Conservation (phyloP, 2,329 filamentous ascomycete genomes). For the Hymenoscyphus infarciens region DNA sequence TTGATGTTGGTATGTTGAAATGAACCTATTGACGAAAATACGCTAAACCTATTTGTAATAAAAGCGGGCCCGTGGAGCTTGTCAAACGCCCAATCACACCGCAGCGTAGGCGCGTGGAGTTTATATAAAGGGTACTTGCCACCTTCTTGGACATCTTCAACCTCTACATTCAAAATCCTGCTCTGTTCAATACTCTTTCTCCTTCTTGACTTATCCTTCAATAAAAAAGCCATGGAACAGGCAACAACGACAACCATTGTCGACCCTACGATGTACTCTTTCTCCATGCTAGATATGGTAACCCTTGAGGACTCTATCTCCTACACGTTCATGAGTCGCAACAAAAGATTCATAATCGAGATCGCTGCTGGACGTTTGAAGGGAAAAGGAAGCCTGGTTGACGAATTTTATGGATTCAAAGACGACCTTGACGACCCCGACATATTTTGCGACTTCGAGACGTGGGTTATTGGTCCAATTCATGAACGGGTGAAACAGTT, state of each 20-base stretch:
- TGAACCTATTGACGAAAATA: no score
- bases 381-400: background rate
- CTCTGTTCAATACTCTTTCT: background rate
- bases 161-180: background rate
- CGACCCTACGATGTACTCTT: background rate
- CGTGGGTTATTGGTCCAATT: constrained; percentile 12
- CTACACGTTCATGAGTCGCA: background rate
- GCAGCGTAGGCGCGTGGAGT: no score
- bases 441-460: constrained; percentile 7
- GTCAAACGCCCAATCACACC: no score
- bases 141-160: no score
- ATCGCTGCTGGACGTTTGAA: background rate
- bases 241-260: background rate
- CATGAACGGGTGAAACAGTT: constrained; percentile 10
- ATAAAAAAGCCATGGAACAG: background rate
- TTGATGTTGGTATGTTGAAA: no score
- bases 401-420: background rate
- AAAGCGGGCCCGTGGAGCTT: no score
- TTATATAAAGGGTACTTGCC: no score
- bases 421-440: constrained; percentile 5
- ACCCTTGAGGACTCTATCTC: background rate
- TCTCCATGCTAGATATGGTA: background rate
- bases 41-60: no score
- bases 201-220: background rate
- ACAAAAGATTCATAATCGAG: background rate